Evolutionary conservation across 257 asterid species (phyloP).

Genomic region (Vinca minor): DNA sequence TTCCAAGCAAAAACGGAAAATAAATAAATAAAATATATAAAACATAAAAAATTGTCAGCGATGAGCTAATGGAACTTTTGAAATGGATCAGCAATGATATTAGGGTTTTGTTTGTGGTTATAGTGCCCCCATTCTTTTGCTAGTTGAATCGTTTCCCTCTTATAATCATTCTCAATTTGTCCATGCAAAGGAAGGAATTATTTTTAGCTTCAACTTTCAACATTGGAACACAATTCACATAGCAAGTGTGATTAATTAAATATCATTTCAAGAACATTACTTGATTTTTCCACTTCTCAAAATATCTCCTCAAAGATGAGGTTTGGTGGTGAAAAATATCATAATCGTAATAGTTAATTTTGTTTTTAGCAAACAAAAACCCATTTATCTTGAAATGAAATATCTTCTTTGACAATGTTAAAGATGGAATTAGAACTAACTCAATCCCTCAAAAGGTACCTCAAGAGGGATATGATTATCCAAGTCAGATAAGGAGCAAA

Average conservation of each 20-base stretch:
- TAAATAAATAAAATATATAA: neutral
- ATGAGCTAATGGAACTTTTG: no score
- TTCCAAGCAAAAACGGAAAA: neutral
- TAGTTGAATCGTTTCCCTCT: neutral
- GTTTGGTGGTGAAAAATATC: neutral
- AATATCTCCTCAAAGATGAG: neutral
- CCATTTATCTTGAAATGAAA: no score
- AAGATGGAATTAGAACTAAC: no score
- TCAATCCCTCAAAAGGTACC: no score
- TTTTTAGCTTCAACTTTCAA: neutral
- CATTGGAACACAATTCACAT: neutral
- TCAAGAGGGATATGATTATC: no score
- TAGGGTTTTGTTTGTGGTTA: neutral
- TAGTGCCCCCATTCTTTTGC: neutral
- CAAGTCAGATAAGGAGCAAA: no score
- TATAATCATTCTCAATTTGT: neutral
- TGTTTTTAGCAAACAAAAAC: no score
- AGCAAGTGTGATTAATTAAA: no score
- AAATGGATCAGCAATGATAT: no score
- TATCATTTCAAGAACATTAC: neutral
- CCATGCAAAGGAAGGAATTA: constrained; percentile 7
- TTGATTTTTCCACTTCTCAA: neutral
- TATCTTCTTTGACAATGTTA: no score
- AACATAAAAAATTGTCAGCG: neutral
- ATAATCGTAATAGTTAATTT: no score